Conservation (phyloP, 179 eudicot species). For the Kewa caespitosa region DNA sequence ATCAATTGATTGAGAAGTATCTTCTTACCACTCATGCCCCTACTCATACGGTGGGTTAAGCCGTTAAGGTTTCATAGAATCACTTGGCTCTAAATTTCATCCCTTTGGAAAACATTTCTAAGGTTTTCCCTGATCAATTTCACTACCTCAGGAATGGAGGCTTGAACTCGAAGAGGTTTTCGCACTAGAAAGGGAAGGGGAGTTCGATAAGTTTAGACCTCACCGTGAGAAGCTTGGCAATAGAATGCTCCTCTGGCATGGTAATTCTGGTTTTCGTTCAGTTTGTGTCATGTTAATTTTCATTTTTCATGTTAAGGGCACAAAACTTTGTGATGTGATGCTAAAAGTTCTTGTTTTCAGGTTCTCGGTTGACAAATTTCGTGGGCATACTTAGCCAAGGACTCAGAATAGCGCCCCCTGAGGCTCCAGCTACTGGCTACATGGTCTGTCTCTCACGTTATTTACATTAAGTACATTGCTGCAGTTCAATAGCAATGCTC, state of each 20-base stretch:
- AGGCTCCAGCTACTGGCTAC: slow-evolving; percentile 98
- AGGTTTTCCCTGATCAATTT: slow-evolving; percentile 8
- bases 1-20: slow-evolving; percentile 78
- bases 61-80: slow-evolving; percentile 12
- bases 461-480: slow-evolving; percentile 10
- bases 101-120: not conserved
- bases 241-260: slow-evolving; percentile 98
- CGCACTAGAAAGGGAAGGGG: slow-evolving; percentile 85
- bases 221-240: slow-evolving; percentile 74
- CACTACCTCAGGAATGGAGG: slow-evolving; percentile 62
- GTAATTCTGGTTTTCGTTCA: slow-evolving; percentile 31
- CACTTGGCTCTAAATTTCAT: not conserved
- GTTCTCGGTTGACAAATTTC: slow-evolving; percentile 94
- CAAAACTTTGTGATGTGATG: not conserved
- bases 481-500: not conserved
- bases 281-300: not conserved
- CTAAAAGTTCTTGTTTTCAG: slow-evolving; percentile 34
- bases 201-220: slow-evolving; percentile 70
- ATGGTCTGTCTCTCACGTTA: slow-evolving; percentile 57
- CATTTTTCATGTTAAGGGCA: not conserved
- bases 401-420: slow-evolving; percentile 96
- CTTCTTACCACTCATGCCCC: slow-evolving; percentile 97
- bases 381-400: slow-evolving; percentile 99
- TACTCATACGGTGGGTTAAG: slow-evolving; percentile 75
- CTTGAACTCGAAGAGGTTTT: slow-evolving; percentile 96